Conservation (phyloP, 352 stramenopile genomes). For the Phytophthora europaea region DNA sequence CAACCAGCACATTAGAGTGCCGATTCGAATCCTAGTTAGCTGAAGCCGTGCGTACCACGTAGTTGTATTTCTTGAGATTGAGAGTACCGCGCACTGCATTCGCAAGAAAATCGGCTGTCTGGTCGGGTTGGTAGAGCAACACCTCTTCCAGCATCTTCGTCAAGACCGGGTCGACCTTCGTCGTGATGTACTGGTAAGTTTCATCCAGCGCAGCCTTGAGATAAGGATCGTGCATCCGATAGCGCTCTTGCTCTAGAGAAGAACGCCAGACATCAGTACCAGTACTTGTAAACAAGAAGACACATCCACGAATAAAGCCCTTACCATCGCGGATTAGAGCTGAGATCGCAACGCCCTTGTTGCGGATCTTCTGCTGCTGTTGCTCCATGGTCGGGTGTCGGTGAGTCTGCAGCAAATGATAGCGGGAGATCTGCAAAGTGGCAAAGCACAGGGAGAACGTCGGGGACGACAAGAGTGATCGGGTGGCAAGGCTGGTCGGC, state of each 20-base stretch:
- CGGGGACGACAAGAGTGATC: constrained; percentile 14
- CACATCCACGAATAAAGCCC: background rate
- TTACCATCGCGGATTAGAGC: constrained; percentile 66
- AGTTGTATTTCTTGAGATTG: constrained; percentile 81
- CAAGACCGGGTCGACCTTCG: constrained; percentile 72
- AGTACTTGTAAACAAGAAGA: background rate
- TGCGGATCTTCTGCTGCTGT: constrained; percentile 49
- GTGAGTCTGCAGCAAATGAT: background rate
- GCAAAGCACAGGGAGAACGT: background rate
- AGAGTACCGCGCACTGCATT: constrained; percentile 73
- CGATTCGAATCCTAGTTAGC: background rate
- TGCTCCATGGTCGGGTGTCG: constrained; percentile 40
- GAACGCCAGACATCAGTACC: constrained; percentile 1
- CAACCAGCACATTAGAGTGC: background rate
- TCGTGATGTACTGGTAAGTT: constrained; percentile 80
- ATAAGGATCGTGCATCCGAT: constrained; percentile 57
- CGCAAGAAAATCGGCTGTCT: constrained; percentile 75
- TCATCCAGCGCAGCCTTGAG: constrained; percentile 60
- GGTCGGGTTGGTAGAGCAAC: constrained; percentile 81
- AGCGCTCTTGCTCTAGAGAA: constrained; percentile 69
- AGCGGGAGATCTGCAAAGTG: background rate
- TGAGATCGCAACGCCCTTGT: constrained; percentile 61
- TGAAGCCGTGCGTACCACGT: constrained; percentile 50
- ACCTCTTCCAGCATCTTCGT: constrained; percentile 72
- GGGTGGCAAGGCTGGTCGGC: constrained; percentile 7